Evolutionary conservation across 306 rosid species (phyloP).

Genomic region (Coriaria nepalensis): DNA sequence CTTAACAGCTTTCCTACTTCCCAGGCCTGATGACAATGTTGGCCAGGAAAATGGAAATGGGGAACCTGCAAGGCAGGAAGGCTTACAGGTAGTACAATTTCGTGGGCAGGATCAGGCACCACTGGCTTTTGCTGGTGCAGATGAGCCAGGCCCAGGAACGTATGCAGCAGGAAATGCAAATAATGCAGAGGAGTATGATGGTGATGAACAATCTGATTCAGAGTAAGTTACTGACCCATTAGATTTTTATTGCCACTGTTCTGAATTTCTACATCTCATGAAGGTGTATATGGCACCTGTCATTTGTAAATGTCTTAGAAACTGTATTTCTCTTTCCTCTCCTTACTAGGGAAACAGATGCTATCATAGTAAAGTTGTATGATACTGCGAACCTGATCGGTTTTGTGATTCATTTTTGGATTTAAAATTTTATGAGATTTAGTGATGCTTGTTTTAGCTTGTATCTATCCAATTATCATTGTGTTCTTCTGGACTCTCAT

Average conservation of each 20-base stretch:
- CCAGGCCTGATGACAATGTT: constrained; percentile 66
- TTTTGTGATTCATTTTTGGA: too few relatives aligned
- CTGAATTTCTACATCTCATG: background rate
- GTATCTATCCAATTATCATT: too few relatives aligned
- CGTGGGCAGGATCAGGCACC: constrained; percentile 55
- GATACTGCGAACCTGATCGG: too few relatives aligned
- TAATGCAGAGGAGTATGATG: constrained; percentile 55
- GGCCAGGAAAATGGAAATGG: constrained; percentile 78
- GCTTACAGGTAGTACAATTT: constrained; percentile 51
- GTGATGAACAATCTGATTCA: constrained; percentile 82
- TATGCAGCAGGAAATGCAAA: constrained; percentile 37
- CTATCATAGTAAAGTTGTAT: too few relatives aligned
- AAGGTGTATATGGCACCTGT: background rate
- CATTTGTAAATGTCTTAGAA: background rate
- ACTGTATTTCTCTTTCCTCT: too few relatives aligned
- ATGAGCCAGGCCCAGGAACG: constrained; percentile 36
- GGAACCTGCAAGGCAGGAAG: constrained; percentile 79
- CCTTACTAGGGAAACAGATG: too few relatives aligned
- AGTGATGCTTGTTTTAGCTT: too few relatives aligned
- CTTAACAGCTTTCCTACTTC: constrained; percentile 75
- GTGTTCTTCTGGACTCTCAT: too few relatives aligned
- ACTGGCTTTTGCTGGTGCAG: constrained; percentile 43
- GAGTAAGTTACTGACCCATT: constrained; percentile 49
- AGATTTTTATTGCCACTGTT: background rate
- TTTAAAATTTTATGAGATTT: too few relatives aligned